Evolutionary conservation across 371 early-diverging fungal genomes (phyloP).

Genomic region (Mucor velutinosus): DNA sequence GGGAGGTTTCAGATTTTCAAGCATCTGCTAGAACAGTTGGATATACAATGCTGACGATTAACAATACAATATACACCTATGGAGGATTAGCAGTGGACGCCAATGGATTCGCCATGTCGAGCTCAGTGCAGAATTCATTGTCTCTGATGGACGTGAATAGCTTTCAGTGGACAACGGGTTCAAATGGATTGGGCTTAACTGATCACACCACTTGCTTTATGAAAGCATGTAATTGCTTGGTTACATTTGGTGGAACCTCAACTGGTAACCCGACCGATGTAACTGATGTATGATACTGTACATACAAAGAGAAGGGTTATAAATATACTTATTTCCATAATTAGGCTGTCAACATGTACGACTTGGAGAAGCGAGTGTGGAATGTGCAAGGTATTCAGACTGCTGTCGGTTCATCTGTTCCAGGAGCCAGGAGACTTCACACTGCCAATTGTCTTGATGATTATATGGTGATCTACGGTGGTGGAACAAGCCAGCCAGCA

Average conservation of each 20-base stretch:
- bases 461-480: constrained; percentile 50
- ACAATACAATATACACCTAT: constrained; percentile 49
- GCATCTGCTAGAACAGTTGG: constrained; percentile 23
- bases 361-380: constrained; percentile 35
- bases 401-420: constrained; percentile 20
- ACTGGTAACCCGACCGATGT: constrained; percentile 47
- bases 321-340: neutral
- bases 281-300: constrained; percentile 23
- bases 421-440: constrained; percentile 47
- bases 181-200: constrained; percentile 45
- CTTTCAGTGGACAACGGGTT: constrained; percentile 39
- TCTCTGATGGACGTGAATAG: constrained; percentile 41
- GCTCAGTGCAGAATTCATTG: constrained; percentile 43
- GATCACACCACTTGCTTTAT: constrained; percentile 51
- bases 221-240: constrained; percentile 39
- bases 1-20: constrained; percentile 19
- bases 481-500: constrained; percentile 41
- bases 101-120: constrained; percentile 31
- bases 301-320: neutral
- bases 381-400: constrained; percentile 35
- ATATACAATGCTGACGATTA: constrained; percentile 32
- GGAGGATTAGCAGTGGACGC: constrained; percentile 43
- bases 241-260: constrained; percentile 52
- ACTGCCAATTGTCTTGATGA: constrained; percentile 47
- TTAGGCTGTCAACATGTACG: constrained; percentile 38